Base-by-base conservation (phyloP, 192 early-diverging fungal species). In the Lobosporangium transversale region DNA sequence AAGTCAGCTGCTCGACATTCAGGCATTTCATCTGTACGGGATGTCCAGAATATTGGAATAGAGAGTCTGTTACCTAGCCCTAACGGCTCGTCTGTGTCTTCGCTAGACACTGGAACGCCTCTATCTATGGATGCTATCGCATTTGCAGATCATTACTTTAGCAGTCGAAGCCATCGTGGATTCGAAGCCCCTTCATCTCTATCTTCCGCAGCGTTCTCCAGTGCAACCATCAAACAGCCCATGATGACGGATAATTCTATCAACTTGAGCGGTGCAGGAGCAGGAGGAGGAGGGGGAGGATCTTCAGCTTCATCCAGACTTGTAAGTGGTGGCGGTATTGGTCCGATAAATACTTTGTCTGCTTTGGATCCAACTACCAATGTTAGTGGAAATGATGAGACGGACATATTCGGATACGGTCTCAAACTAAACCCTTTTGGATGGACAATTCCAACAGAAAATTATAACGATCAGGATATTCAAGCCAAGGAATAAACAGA, bases 121-220 rank as follows among this genome's bases (percentile, higher is more conserved):
- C 30, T 53, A n/a, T 44, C 61, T 8, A 54, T 57, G 0, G 69
- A 71, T 29, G 69, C 69, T 0, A 50, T 55, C 10, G 61, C 58
- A 24, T 71, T 71, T 71, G 69, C 69, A 26, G 69, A 71, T 15
- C 69, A 71, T 40, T 71, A 71, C 23, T 71, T 71, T 23, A 71
- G 69, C 30, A 30, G 53, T 18, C 67, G 58, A 17, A 43, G 45
- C 12, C 59, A 70, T 21, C 58, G 61, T 42, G 60, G 53, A 32
- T 71, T 63, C 58, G 69, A 71, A 0, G 29, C 69, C 1, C 60
- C 61, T 11, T 58, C 59, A 20, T 42, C 61, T 9, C 9, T 63
- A 5, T 23, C 59, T 6, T 43, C 67, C 14, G 26, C 37, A 21
- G 44, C 0, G 21, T 42, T 53, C 33, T 27, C 31, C 42, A 56